A percentile compares a stretch with the other conserved stretches of the same genome.
Evolutionary conservation across 495 filamentous ascomycete species (phyloP).

Genomic region (Penicillium subrubescens): DNA sequence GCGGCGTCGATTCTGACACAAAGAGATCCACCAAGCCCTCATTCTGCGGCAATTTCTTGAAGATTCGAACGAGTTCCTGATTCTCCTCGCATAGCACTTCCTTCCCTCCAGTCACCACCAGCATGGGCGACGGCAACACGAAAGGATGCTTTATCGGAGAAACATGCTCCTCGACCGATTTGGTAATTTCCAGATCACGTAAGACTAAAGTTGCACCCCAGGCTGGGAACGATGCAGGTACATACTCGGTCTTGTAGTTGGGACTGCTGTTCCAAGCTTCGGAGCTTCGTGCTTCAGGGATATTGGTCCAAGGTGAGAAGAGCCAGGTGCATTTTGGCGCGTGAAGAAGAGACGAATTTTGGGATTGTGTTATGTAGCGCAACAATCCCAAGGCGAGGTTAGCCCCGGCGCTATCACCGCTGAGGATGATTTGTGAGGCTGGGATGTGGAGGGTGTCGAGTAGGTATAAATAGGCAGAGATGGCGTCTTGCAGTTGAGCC

Average conservation of each 20-base stretch:
- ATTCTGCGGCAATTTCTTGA: conserved; percentile 25
- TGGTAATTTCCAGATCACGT: conserved; percentile 16
- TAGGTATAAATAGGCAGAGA: conserved; percentile 45
- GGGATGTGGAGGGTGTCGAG: conserved; percentile 33
- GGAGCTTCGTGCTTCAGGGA: conserved; percentile 14
- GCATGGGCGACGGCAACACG: conserved; percentile 34
- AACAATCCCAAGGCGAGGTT: conserved; percentile 44
- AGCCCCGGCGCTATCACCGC: conserved; percentile 48
- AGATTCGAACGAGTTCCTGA: conserved; percentile 29
- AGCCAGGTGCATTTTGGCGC: conserved; percentile 30
- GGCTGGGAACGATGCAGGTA: conserved; percentile 29
- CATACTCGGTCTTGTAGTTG: conserved; percentile 41
- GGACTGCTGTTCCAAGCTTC: conserved; percentile 23
- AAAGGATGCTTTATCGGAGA: conserved; percentile 38
- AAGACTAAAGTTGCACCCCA: conserved; percentile 40
- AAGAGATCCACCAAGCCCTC: conserved; percentile 28
- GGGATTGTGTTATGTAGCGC: conserved; percentile 27
- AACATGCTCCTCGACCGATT: conserved; percentile 32
- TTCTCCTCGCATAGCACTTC: conserved; percentile 45
- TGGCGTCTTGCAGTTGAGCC: conserved; percentile 48
- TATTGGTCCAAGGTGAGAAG: conserved; percentile 44
- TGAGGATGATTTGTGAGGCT: conserved; percentile 38
- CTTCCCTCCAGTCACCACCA: conserved; percentile 38
- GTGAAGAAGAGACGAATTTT: conserved; percentile 16
- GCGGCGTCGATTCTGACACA: conserved; percentile 34